These are phyloP conservation scores for Castanea mollissima DNA, from an alignment of 306 rosid genomes.

Conservation along the genomic window DNA sequence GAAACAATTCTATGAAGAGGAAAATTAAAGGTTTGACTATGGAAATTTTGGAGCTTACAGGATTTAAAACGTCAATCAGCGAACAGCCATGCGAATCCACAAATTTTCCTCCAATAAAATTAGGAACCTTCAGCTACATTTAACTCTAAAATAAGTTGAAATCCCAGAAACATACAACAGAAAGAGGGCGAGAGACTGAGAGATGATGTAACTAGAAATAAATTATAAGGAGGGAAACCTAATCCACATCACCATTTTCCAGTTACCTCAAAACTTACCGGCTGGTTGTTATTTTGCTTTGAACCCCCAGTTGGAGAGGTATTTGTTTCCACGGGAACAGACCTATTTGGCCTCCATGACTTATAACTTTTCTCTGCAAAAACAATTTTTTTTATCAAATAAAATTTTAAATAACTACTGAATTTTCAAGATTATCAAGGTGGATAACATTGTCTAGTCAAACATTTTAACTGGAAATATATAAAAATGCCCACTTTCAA, in stretches of 20 bases:
- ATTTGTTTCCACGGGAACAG: slow-evolving; percentile 31
- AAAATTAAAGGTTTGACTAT: slow-evolving; percentile 1
- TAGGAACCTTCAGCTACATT: slow-evolving; percentile 64
- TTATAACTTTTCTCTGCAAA: slow-evolving; percentile 58
- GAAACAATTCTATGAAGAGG: slow-evolving; percentile 3
- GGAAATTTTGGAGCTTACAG: slow-evolving; percentile 47
- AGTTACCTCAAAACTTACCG: slow-evolving; percentile 41
- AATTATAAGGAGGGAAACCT: slow-evolving; percentile 1
- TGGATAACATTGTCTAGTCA: background rate
- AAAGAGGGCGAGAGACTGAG: slow-evolving; percentile 10
- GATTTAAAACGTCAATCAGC: slow-evolving; percentile 54
- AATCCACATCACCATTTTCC: slow-evolving; percentile 7
- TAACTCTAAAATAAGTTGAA: slow-evolving; percentile 30
- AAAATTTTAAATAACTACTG: background rate
- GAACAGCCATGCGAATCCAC: slow-evolving; percentile 51
- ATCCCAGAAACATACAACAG: slow-evolving; percentile 10
- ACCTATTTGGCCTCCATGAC: slow-evolving; percentile 62
- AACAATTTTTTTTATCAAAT: background rate
- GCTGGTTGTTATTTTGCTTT: slow-evolving; percentile 42
- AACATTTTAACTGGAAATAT: background rate
- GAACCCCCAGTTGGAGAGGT: slow-evolving; percentile 25
- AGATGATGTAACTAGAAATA: slow-evolving; percentile 4
- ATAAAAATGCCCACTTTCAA: background rate
- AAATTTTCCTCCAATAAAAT: slow-evolving; percentile 63
- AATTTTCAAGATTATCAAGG: background rate